Evolutionary conservation across 805 yeast genomes (phyloP).

Genomic region (Ogataea trehalophila): DNA sequence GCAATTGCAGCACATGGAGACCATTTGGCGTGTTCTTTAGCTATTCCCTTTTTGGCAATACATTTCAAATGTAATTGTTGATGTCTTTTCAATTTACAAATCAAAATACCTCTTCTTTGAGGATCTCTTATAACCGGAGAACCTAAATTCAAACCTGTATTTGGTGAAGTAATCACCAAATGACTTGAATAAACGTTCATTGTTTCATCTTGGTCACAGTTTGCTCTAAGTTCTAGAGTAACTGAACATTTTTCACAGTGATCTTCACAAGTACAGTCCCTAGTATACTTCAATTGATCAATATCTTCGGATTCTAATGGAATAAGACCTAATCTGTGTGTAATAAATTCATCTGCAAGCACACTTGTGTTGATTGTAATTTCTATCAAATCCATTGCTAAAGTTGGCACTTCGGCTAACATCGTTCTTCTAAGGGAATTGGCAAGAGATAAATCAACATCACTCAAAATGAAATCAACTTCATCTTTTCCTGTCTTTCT

Average conservation of each 20-base stretch:
- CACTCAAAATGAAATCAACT: slow-evolving; percentile 84
- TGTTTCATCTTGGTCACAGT: slow-evolving; percentile 78
- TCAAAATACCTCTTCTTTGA: slow-evolving; percentile 75
- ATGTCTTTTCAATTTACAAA: slow-evolving; percentile 86
- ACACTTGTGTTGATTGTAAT: slow-evolving; percentile 91
- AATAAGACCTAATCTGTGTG: slow-evolving; percentile 89
- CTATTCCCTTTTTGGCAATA: slow-evolving; percentile 95
- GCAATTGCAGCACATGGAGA: slow-evolving; percentile 94
- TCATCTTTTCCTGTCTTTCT: slow-evolving; percentile 80
- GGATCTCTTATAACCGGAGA: slow-evolving; percentile 81
- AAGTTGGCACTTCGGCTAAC: slow-evolving; percentile 94
- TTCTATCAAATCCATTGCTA: slow-evolving; percentile 95
- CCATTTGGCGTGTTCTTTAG: slow-evolving; percentile 99
- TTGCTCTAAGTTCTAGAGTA: slow-evolving; percentile 76
- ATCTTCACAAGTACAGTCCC: slow-evolving; percentile 98
- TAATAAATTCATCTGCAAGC: slow-evolving; percentile 91
- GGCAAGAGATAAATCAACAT: slow-evolving; percentile 86
- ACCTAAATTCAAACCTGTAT: slow-evolving; percentile 48
- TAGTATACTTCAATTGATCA: slow-evolving; percentile 76
- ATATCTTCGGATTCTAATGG: slow-evolving; percentile 85
- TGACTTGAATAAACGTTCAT: slow-evolving; percentile 90
- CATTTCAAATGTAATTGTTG: slow-evolving; percentile 88
- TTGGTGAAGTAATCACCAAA: slow-evolving; percentile 38
- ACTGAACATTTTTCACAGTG: slow-evolving; percentile 96
- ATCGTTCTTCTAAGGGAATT: slow-evolving; percentile 88